Base-by-base conservation (phyloP, 225 moss, liverwort and hornwort species). In the Rhytidiadelphus loreus region DNA sequence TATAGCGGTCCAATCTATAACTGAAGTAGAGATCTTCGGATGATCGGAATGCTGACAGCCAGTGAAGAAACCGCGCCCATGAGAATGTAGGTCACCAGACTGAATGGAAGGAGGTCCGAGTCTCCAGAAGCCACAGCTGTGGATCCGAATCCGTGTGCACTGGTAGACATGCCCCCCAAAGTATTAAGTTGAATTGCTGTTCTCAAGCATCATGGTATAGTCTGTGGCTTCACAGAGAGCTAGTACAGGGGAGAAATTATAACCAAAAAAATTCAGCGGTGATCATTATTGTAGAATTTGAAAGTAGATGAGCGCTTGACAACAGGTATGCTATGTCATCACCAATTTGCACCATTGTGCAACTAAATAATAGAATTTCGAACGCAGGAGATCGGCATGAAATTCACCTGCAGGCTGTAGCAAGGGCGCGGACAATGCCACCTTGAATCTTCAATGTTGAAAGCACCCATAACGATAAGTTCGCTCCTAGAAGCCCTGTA, bases 141-240 rank as follows among this genome's bases (percentile, higher is more conserved):
- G 73, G 95, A 93, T 88, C 95, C 95, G 61, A 93, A 93, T 71
- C 93, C 93, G 71, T 95, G 95, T 84, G 93, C 81, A 77, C 95
- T 95, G 90, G 61, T 85, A 46, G 73, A 81, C 88, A 90, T 46
- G 18, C 39, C 83, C n/a, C n/a, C n/a, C n/a, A 68, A 83, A 43
- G 39, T 8, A 5, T 66, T 25, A 72, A 16, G n/a, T 77, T 16
- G 16, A 16, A 44, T 81, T 72, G 18, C 56, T 80, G 24, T 81
- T 85, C 82, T 20, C 26, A 80, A 80, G 57, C 41, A 37, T 39
- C 3, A 29, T 17, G 65, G 33, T 41, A 41, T 18, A 29, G 22
- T 74, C 39, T 57, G 29, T 46, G 59, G 7, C 62, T n/a, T 44
- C 64, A 37, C 22, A n/a, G 33, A 44, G 37, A 84, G 44, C 48